These are phyloP conservation scores for Xerocomellus dryophilus DNA, from an alignment of 768 basidiomycete genomes.

Conservation along the genomic window DNA sequence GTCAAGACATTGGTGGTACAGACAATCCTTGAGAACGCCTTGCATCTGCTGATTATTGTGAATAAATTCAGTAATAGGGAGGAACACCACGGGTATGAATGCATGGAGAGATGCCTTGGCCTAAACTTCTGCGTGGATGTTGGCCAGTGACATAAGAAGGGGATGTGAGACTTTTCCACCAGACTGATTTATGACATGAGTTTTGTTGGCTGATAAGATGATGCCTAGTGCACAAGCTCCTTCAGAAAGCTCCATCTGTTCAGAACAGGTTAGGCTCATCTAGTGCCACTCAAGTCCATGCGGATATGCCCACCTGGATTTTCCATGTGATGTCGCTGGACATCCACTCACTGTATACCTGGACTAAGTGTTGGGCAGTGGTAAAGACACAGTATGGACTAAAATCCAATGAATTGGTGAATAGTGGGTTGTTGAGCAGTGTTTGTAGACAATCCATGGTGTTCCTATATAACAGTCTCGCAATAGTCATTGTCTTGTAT, in stretches of 20 bases:
- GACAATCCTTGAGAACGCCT: constrained; percentile 14
- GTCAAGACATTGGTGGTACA: constrained; percentile 20
- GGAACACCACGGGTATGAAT: background rate
- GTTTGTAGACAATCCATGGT: background rate
- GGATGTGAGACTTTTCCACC: background rate
- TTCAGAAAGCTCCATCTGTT: background rate
- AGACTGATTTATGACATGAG: background rate
- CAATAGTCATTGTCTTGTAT: background rate
- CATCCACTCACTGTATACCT: constrained; percentile 23
- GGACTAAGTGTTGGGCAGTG: constrained; percentile 1
- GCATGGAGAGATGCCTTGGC: background rate
- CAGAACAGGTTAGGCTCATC: background rate
- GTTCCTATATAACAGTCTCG: background rate
- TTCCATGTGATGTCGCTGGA: constrained; percentile 25
- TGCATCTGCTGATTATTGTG: constrained; percentile 6
- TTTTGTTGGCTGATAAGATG: background rate
- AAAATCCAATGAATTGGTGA: constrained; percentile 6
- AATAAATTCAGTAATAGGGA: constrained; percentile 18
- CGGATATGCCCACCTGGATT: constrained; percentile 17
- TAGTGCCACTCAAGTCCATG: too few species aligned
- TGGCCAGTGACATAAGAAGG: background rate
- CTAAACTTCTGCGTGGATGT: background rate
- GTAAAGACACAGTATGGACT: constrained; percentile 15
- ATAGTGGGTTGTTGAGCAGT: background rate
- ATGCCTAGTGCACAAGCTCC: background rate